Percentiles rank a stretch among this genome's conserved stretches.
These are phyloP conservation scores for Lachnellula arida DNA, from an alignment of 2,329 filamentous ascomycete species.

Conservation along the genomic window DNA sequence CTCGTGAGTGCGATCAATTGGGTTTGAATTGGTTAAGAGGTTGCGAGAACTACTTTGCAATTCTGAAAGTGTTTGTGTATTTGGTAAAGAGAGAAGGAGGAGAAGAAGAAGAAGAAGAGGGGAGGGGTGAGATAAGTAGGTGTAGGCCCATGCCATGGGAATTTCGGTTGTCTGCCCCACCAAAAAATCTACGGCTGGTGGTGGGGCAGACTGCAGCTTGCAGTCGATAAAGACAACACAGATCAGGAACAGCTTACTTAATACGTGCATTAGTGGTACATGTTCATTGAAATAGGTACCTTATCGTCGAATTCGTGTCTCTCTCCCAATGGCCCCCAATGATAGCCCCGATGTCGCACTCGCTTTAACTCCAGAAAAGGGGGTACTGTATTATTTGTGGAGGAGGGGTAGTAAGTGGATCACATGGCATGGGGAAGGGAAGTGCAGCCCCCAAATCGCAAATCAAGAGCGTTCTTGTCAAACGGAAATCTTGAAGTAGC, in stretches of 20 bases:
- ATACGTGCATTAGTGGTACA: no score
- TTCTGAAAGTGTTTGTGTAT: neutral
- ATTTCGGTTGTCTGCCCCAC: neutral
- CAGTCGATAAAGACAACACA: neutral
- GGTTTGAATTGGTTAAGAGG: conserved; percentile 7
- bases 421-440: neutral
- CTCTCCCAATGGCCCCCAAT: conserved; percentile 1
- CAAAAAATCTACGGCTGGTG: neutral
- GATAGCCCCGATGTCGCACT: neutral
- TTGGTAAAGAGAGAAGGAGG: neutral
- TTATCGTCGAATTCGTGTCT: conserved; percentile 4
- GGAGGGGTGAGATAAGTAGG: conserved; percentile 2
- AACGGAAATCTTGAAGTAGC: no score
- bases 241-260: neutral
- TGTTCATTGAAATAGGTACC: neutral
- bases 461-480: no score
- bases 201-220: neutral
- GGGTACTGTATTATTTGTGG: neutral
- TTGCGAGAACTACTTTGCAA: neutral
- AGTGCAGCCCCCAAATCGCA: no score
- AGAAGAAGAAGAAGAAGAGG: conserved; percentile 4
- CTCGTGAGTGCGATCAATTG: conserved; percentile 29
- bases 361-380: neutral
- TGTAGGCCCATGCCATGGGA: neutral
- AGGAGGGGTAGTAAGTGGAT: neutral